A percentile compares a stretch with the other conserved stretches of the same genome.
phyloP scores from a whole-genome alignment of 345 rosid species.

The Populus euphratica region DNA sequence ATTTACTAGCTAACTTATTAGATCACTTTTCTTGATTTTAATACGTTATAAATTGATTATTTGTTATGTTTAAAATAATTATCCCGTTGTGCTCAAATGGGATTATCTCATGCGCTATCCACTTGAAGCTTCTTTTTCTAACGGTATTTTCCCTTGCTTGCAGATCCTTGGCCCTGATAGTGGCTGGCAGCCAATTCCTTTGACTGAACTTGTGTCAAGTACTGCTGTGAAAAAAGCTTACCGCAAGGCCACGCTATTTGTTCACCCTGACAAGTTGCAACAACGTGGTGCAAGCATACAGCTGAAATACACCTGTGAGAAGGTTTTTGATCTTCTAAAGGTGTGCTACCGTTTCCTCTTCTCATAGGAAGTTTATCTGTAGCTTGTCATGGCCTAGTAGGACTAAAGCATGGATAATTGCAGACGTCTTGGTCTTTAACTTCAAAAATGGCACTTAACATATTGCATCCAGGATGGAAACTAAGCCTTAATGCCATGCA shows the following conservation, averaged over 20 bases:
- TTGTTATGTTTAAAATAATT: background rate
- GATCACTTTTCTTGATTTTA: background rate
- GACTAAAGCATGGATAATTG: background rate
- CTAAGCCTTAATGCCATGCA: background rate
- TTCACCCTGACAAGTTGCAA: slow-evolving; percentile 95
- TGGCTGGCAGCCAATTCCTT: slow-evolving; percentile 83
- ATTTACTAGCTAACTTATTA: no score
- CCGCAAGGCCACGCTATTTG: slow-evolving; percentile 78
- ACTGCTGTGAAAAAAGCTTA: slow-evolving; percentile 88
- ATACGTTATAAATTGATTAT: background rate
- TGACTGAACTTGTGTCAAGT: slow-evolving; percentile 64
- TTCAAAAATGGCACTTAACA: background rate
- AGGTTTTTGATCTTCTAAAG: slow-evolving; percentile 93
- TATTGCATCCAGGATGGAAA: background rate
- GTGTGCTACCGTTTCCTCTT: slow-evolving; percentile 26
- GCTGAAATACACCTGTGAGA: slow-evolving; percentile 86
- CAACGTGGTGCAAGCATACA: slow-evolving; percentile 92
- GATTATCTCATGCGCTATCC: background rate
- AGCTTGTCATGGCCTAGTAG: background rate
- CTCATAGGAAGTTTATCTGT: background rate
- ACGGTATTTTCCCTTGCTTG: slow-evolving; percentile 9
- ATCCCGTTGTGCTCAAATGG: background rate
- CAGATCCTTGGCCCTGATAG: slow-evolving; percentile 93
- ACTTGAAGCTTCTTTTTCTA: no score
- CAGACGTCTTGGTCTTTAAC: background rate